Evolutionary conservation across 106 monocot species (phyloP), one percentile per base, ranked within the genome.

Genomic region (Apostasia ramifera): DNA sequence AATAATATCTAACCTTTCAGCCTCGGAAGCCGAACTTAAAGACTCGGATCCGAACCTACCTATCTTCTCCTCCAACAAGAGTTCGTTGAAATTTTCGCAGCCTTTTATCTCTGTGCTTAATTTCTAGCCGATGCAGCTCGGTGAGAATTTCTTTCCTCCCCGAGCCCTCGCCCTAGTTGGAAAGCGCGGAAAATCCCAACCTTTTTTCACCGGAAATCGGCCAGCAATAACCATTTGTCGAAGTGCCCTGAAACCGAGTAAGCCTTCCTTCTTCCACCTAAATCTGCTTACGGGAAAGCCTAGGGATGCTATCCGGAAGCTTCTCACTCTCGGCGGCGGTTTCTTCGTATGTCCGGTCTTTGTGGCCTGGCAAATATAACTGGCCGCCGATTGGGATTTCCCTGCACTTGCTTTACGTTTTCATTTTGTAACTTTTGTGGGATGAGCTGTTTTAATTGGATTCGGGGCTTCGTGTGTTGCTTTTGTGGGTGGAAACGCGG

Each of bases 31-130:
- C 26, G 26, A 26, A 26, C 65, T 62, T 3, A 6, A 1, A 9
- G 65, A 14, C 37, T 65, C 65, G 65, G 65, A 65, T 2, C 65
- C 65, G 65, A 65, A 65, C 6, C 65, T 65, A 46, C 65, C 65
- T 47, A 26, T 65, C 65, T 65, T 65, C 65, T 65, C 65, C 47
- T 65, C 48, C 65, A 8, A 26, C 26, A 48, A 65, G 65, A 65
- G 65, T 65, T 65, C 65, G 65, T 65, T 65, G 65, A 65, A 65
- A 62, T 15, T 65, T 65, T 65, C 46, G 65, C 48, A 65, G 46
- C 65, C 46, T 43, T 47, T 65, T 65, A 47, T 65, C 65, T 47
- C 44, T 62, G 44, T 13, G 44, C 44, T 44, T 47, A 46, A 65
- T 65, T 65, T 65, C 65, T 65, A 46, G 48, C 47, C 47, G 47